Evolutionary conservation across 306 rosid genomes (phyloP), one percentile per base, ranked within the genome.

Genomic region (Hippophae tibetana): DNA sequence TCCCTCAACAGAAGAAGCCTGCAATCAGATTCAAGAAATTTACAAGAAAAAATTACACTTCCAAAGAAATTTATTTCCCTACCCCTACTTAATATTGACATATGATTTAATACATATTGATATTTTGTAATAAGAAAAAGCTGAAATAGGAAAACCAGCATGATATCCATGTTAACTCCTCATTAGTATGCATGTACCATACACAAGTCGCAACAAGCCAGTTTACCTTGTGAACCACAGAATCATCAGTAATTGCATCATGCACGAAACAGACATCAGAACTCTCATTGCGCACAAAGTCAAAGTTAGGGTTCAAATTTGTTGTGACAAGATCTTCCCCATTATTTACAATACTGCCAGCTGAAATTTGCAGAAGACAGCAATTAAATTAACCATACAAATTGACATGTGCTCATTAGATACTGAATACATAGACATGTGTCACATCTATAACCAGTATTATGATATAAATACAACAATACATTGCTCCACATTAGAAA

Each of bases 221-320:
- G 63, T 69, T 31, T 72, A 92, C 98, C 98, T 75, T 66, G 70
- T 55, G 63, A 72, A 79, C 85, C 64, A 79, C 44, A n/a, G 75
- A 71, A 73, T 76, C 78, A 50, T 73, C 76, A 46, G 66, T 67
- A 68, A 56, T 72, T 64, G 68, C 81, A 74, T 78, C 85, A 81
- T 66, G 80, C 59, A 54, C 84, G 78, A 78, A 65, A 82, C 79
- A 75, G 74, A 71, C 67, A 73, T 69, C 77, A 63, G 84, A 71
- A 60, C 70, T 62, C 75, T 72, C 85, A 48, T 78, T 68, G 47
- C 69, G 78, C 72, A 78, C 67, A 26, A 65, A 59, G 47, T 64
- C 77, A 71, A 72, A 73, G 13, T 66, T 76, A 41, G 77, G 50
- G 63, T 74, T 70, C 72, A 78, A 69, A 73, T 70, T 55, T 47